Percentiles rank a stretch among this genome's conserved stretches.
These are phyloP conservation scores for Podila clonocystis DNA, from an alignment of 192 early-diverging fungal genomes.

Conservation along the genomic window DNA sequence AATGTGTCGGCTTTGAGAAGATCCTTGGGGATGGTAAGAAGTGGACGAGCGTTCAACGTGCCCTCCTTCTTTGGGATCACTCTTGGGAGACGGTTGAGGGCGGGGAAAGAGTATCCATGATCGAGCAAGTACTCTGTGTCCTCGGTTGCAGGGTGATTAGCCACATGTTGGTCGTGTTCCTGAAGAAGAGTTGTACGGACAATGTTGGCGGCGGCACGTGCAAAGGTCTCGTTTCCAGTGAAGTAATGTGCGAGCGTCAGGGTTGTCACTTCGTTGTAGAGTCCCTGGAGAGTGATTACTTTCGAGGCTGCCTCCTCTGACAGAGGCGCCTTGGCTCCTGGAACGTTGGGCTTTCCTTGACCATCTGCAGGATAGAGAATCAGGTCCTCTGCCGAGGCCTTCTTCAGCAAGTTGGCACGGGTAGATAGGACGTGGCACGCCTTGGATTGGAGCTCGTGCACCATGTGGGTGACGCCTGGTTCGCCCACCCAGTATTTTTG, in stretches of 20 bases:
- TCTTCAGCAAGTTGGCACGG: constrained; percentile 32
- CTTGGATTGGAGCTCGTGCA: constrained; percentile 51
- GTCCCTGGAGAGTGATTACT: constrained; percentile 37
- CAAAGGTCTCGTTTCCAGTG: constrained; percentile 61
- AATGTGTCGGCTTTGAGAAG: constrained; percentile 58
- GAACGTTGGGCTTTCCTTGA: constrained; percentile 31
- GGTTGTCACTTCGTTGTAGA: constrained; percentile 64
- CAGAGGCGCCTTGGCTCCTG: constrained; percentile 2
- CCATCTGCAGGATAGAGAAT: constrained; percentile 26
- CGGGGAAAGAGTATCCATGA: constrained; percentile 71
- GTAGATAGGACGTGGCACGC: constrained; percentile 25
- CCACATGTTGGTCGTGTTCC: constrained; percentile 57
- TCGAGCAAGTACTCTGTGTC: constrained; percentile 64
- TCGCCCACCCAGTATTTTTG: constrained; percentile 67
- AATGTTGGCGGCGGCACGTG: constrained; percentile 63
- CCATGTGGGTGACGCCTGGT: constrained; percentile 46
- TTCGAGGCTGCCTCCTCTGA: constrained; percentile 32
- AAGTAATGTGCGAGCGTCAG: constrained; percentile 64
- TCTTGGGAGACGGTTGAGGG: constrained; percentile 59
- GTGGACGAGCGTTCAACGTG: constrained; percentile 23
- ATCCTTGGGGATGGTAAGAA: constrained; percentile 53
- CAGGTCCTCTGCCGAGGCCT: constrained; percentile 37
- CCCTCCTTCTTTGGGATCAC: constrained; percentile 57
- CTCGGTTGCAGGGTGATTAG: constrained; percentile 51
- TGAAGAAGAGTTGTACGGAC: constrained; percentile 62